Percentiles rank a stretch among this genome's conserved stretches.
These are phyloP conservation scores for Papiliotrema fonsecae DNA, from an alignment of 1,284 basidiomycete genomes.

Conservation along the genomic window DNA sequence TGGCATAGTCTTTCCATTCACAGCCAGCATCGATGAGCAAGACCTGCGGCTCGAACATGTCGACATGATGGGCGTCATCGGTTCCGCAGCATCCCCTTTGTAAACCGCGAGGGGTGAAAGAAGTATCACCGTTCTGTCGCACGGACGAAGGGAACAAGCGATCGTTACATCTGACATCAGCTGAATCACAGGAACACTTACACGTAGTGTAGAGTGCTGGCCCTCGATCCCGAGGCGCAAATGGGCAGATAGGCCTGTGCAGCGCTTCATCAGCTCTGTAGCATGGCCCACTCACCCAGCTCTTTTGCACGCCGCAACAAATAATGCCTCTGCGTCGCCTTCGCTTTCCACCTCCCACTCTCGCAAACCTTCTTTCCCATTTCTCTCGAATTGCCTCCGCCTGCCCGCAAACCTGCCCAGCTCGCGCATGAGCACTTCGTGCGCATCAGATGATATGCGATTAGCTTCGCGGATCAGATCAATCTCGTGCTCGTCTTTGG, in stretches of 20 bases:
- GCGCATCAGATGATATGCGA: slow-evolving; percentile 76
- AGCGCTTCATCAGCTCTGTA: slow-evolving; percentile 13
- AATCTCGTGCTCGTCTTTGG: slow-evolving; percentile 71
- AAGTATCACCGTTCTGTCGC: slow-evolving; percentile 31
- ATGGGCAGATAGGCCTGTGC: slow-evolving; percentile 86
- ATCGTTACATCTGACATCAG: slow-evolving; percentile 42
- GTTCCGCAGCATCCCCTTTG: slow-evolving; percentile 43
- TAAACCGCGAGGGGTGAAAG: slow-evolving; percentile 27
- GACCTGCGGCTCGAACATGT: slow-evolving; percentile 60
- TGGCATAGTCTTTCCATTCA: slow-evolving; percentile 63
- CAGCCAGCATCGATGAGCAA: slow-evolving; percentile 87
- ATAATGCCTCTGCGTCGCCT: slow-evolving; percentile 83
- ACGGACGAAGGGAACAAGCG: slow-evolving; percentile 42
- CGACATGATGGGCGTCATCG: slow-evolving; percentile 29
- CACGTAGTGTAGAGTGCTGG: slow-evolving; percentile 86
- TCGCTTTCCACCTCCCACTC: slow-evolving; percentile 87
- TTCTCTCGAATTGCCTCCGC: slow-evolving; percentile 45
- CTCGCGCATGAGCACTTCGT: slow-evolving; percentile 85
- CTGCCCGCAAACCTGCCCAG: slow-evolving; percentile 62
- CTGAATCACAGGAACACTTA: slow-evolving; percentile 58
- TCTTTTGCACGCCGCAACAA: slow-evolving; percentile 76
- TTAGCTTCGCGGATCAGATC: slow-evolving; percentile 69
- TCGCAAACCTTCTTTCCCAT: slow-evolving; percentile 58
- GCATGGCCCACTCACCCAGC: slow-evolving; percentile 59
- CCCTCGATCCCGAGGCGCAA: slow-evolving; percentile 73